These are phyloP conservation scores for Kodamaea laetipori DNA, from an alignment of 805 yeast species.

Conservation along the genomic window DNA sequence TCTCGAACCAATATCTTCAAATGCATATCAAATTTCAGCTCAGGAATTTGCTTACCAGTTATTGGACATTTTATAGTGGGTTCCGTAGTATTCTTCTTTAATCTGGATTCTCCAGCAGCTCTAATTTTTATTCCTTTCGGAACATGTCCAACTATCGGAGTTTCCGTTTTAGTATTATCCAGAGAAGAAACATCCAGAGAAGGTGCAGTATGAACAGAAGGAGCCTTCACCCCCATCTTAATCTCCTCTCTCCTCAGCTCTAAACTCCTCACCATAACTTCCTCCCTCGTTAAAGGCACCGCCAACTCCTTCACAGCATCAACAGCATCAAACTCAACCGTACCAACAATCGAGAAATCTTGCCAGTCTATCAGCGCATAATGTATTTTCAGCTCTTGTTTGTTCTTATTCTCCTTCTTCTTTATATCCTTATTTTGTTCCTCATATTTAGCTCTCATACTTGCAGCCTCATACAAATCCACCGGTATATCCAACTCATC, in stretches of 20 bases:
- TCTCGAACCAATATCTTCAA: conserved; percentile 69
- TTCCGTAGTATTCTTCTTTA: conserved; percentile 28
- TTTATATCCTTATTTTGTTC: conserved; percentile 36
- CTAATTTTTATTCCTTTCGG: conserved; percentile 63
- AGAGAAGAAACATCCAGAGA: too few relatives aligned
- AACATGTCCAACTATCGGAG: conserved; percentile 18
- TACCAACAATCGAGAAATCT: conserved; percentile 71
- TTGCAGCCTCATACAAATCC: conserved; percentile 48
- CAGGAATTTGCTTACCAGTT: conserved; percentile 70
- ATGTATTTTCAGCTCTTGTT: conserved; percentile 46
- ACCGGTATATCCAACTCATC: conserved; percentile 18
- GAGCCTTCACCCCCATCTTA: conserved; percentile 14
- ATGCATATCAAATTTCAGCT: conserved; percentile 69
- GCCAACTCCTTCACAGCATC: conserved; percentile 60
- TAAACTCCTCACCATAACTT: conserved; percentile 62
- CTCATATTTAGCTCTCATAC: conserved; percentile 56
- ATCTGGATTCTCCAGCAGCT: conserved; percentile 71
- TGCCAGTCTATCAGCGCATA: conserved; percentile 88
- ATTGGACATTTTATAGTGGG: conserved; percentile 71
- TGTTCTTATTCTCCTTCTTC: conserved; percentile 29
- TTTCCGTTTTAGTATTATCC: conserved; percentile 7
- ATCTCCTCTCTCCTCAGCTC: conserved; percentile 48
- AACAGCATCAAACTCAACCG: conserved; percentile 62
- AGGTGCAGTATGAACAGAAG: too few relatives aligned
- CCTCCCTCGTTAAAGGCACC: conserved; percentile 56